Conservation (phyloP, 192 early-diverging fungal genomes). For the Backusella tuberculispora region DNA sequence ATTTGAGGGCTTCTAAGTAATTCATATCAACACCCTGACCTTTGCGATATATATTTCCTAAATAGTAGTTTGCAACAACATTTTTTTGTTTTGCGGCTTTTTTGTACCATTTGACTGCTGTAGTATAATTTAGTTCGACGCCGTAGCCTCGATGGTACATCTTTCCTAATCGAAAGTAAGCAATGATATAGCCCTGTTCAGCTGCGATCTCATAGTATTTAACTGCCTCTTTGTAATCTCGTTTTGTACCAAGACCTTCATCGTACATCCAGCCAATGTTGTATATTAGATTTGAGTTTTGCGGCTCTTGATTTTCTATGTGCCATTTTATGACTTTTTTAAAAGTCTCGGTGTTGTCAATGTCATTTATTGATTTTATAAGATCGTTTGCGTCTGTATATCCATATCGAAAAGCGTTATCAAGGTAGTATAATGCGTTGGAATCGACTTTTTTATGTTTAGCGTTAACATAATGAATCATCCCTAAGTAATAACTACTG, state of each 20-base stretch:
- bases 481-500: not conserved
- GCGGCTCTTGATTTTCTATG: too few species aligned
- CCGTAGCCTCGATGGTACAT: too few species aligned
- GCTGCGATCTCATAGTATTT: not conserved
- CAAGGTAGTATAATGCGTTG: not conserved
- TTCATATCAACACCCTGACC: too few species aligned
- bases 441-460: not conserved
- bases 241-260: not conserved
- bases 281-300: not conserved
- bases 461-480: not conserved
- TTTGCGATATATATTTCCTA: too few species aligned
- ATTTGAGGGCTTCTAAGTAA: too few species aligned
- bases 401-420: not conserved
- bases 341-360: not conserved
- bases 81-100: too few species aligned
- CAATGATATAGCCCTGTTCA: too few species aligned
- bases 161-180: too few species aligned
- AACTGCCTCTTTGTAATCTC: not conserved
- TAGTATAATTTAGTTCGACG: too few species aligned
- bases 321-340: not conserved
- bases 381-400: not conserved
- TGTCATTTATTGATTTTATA: not conserved
- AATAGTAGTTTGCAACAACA: too few species aligned
- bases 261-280: not conserved
- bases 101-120: too few species aligned